Base-by-base conservation (phyloP, 1,284 basidiomycete genomes). In the Fistulinella cinereoalba region DNA sequence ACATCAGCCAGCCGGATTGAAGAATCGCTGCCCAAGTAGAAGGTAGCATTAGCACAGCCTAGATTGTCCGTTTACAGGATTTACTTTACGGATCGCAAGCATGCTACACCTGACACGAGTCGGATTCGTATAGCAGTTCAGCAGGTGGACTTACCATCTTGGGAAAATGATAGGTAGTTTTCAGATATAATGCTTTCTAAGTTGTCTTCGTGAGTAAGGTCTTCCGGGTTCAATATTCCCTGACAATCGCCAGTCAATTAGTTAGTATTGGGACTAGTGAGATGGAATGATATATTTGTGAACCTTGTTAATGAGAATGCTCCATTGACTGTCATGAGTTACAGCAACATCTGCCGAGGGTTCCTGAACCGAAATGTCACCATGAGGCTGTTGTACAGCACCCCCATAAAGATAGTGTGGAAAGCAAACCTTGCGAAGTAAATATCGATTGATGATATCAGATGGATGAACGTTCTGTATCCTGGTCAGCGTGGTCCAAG, bases 271-370 rank as follows among this genome's bases (percentile, higher is more conserved):
- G n/a, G n/a, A n/a, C n/a, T n/a, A n/a, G n/a, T n/a, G n/a, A n/a
- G n/a, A n/a, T n/a, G n/a, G n/a, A n/a, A n/a, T n/a, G n/a, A n/a
- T n/a, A n/a, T n/a, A n/a, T n/a, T n/a, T n/a, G n/a, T n/a, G n/a
- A n/a, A 54, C 60, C 40, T 45, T 46, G 19, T 54, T 46, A 3
- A 59, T 50, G 18, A 63, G 28, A 4, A 36, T 47, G 4, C 53
- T 43, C 61, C 61, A 60, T 18, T 33, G 47, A 8, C 33, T 50
- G 24, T 60, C 58, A 19, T 61, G 58, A 4, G 58, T 59, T 13
- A 60, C 57, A 2, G 58, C 61, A 23, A 60, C 54, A 19, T 47
- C 48, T 9, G 58, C 58, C 21, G 53, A 50, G 6, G 61, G 61
- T 38, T 54, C 58, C 60, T 62, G 24, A n/a, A n/a, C n/a, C n/a